phyloP scores from a whole-genome alignment of 2,329 filamentous ascomycete species.

The Fusarium cyanostomum region DNA sequence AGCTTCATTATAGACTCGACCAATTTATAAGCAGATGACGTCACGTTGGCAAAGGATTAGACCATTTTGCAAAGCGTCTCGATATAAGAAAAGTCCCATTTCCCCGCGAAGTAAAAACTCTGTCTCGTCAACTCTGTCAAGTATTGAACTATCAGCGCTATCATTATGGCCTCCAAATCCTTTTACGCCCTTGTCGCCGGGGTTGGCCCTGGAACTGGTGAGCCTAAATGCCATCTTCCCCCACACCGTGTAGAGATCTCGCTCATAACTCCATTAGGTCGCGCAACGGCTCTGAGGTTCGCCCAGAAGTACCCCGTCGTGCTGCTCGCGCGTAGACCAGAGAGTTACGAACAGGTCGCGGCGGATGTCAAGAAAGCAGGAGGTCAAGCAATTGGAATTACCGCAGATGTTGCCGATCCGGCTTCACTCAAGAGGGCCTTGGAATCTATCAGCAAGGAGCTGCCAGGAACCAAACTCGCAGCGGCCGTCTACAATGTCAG shows the following conservation, averaged over 20 bases:
- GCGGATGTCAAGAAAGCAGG: conserved; percentile 73
- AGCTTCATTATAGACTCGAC: background rate
- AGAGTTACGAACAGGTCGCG: conserved; percentile 73
- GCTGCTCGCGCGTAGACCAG: conserved; percentile 74
- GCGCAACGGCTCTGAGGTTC: conserved; percentile 65
- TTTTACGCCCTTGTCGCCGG: conserved; percentile 77
- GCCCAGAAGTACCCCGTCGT: conserved; percentile 75
- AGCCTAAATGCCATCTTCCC: background rate
- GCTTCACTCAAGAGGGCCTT: conserved; percentile 65
- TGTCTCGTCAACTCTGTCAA: background rate
- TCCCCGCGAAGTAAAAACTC: background rate
- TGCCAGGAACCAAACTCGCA: conserved; percentile 63
- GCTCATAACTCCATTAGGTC: conserved; percentile 45
- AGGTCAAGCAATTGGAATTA: conserved; percentile 76
- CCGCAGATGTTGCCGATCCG: conserved; percentile 58
- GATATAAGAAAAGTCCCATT: background rate
- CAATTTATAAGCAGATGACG: conserved; percentile 37
- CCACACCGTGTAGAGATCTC: background rate
- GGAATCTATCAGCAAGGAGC: conserved; percentile 67
- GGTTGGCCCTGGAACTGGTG: conserved; percentile 74
- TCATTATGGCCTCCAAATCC: conserved; percentile 34
- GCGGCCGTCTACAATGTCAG: conserved; percentile 78
- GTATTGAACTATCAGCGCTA: background rate
- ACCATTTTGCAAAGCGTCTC: background rate
- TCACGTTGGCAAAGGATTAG: conserved; percentile 16